A percentile compares a stretch with the other conserved stretches of the same genome.
Conservation (phyloP, 2,329 filamentous ascomycete species). For the Talaromyces sp. region DNA sequence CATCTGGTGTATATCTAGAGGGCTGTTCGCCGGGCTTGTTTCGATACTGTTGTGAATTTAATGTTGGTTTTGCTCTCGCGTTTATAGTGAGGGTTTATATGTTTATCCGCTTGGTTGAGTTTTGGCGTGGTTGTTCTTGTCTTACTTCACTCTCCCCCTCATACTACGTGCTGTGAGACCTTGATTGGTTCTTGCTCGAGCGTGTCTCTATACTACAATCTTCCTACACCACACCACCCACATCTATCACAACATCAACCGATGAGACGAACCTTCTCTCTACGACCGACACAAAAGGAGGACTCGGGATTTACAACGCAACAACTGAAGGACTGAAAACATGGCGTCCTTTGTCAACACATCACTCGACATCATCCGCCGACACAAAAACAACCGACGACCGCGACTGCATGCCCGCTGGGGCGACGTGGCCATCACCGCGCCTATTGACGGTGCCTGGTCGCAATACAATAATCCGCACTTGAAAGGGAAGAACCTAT, state of each 20-base stretch:
- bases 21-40: neutral
- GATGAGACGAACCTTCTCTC: neutral
- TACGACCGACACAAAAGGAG: neutral
- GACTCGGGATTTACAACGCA: neutral
- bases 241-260: neutral
- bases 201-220: neutral
- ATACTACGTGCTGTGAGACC: neutral
- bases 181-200: neutral
- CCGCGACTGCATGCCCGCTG: conserved; percentile 31
- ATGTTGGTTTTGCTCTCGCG: neutral
- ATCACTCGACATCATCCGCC: conserved; percentile 28
- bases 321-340: neutral
- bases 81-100: neutral
- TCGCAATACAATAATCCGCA: conserved; percentile 28
- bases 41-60: neutral
- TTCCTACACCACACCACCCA: neutral
- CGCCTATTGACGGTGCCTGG: conserved; percentile 35
- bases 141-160: neutral
- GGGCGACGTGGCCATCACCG: conserved; percentile 34
- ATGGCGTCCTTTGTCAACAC: conserved; percentile 26
- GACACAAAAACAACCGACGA: conserved; percentile 17
- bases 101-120: neutral
- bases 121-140: neutral
- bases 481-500: conserved; percentile 15
- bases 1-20: neutral